Evolutionary conservation across 2,329 filamentous ascomycete genomes (phyloP), one percentile per base, ranked within the genome.

Genomic region (Diaporthe vaccinii): DNA sequence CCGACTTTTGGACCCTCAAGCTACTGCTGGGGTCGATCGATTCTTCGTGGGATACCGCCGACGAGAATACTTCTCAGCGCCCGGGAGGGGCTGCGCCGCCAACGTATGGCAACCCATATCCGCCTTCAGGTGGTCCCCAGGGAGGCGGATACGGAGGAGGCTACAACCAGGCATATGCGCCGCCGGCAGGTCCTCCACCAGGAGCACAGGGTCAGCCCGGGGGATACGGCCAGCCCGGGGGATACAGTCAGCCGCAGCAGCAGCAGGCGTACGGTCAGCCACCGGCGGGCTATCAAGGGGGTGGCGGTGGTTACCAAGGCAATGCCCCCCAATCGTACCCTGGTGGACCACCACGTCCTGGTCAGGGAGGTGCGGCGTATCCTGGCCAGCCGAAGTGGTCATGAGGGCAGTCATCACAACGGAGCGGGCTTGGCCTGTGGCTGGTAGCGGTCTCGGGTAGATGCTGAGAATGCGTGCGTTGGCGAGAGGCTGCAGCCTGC

Each of bases 1-100:
- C 59, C 15, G 59, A 62, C 59, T 62, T 62, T 15, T 62, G 59
- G 59, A 62, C 59, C 59, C 59, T 62, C 39, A 62, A 62, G 39
- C 41, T 62, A 14, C 59, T 62, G 15, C 39, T 62, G 8, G 59
- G 59, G 1, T 62, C 59, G 2, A 62, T 62, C 22, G 59, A 62
- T 20, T 17, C 59, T 3, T 62, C 59, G 12, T 62, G 59, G 59
- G 59, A 62, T 22, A 28, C 25, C 25, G 59, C 59, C 3, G 59
- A 62, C 25, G 59, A 62, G 59, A 36, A 12, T 8, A 28, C 31
- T 1, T 28, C n/a, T 39, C 39, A 62, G 59, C 59, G 59, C 8
- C 59, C 15, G 3, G 59, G 59, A 39, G 57, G 57, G 5, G 59
- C 25, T 5, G 14, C 59, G 15, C 59, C 39, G 39, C 58, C 36